These are phyloP conservation scores for Aspergillus hortae DNA, from an alignment of 2,329 filamentous ascomycete genomes.

Conservation along the genomic window DNA sequence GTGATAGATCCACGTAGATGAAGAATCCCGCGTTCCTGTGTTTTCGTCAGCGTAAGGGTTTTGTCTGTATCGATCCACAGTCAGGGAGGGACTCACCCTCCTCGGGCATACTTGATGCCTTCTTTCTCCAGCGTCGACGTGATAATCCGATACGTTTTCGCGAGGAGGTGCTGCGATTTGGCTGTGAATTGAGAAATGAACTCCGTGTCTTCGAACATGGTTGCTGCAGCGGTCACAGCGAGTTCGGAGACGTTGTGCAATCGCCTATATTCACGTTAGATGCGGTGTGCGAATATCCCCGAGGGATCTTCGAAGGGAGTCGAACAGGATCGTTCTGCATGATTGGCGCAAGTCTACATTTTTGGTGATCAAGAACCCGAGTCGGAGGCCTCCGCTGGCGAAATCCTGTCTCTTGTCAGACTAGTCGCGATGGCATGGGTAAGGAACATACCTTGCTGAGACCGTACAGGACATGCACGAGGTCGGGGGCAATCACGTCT, in stretches of 20 bases:
- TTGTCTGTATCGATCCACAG: neutral
- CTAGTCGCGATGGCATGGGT: constrained; percentile 15
- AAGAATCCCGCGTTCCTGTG: constrained; percentile 46
- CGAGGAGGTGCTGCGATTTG: constrained; percentile 21
- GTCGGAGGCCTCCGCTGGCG: constrained; percentile 26
- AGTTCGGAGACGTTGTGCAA: constrained; percentile 24
- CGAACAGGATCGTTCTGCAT: constrained; percentile 26
- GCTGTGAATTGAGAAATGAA: constrained; percentile 31
- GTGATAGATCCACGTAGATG: constrained; percentile 42
- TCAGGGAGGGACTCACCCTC: constrained; percentile 21
- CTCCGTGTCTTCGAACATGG: constrained; percentile 31
- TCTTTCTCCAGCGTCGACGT: constrained; percentile 31
- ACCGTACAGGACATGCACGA: constrained; percentile 50
- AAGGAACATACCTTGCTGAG: constrained; percentile 32
- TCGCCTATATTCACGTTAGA: constrained; percentile 16
- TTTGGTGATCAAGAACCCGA: constrained; percentile 26
- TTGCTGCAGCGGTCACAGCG: constrained; percentile 26
- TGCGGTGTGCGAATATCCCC: too few species aligned
- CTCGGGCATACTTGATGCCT: constrained; percentile 37
- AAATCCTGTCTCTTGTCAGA: constrained; percentile 21
- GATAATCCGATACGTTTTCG: constrained; percentile 26
- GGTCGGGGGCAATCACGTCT: constrained; percentile 44
- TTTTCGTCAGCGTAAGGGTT: neutral
- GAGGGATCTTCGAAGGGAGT: neutral
- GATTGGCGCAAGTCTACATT: constrained; percentile 23